Conservation (phyloP, 2,329 filamentous ascomycete genomes). For the Colletotrichum tropicicola region DNA sequence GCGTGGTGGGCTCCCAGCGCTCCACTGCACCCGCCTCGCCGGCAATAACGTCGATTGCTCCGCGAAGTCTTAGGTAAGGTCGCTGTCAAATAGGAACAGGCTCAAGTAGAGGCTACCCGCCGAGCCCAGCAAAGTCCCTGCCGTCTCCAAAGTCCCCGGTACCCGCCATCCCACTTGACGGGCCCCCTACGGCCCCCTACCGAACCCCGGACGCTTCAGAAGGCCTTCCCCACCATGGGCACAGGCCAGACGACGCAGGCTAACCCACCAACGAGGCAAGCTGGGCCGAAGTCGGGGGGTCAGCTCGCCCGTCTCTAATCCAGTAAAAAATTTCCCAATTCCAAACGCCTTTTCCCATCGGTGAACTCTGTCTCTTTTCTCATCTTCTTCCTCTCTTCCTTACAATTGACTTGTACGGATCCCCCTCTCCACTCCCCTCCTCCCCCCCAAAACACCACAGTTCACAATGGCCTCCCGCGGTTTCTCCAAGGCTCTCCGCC, state of each 20-base stretch:
- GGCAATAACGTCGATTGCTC: conserved; percentile 30
- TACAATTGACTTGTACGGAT: conserved; percentile 36
- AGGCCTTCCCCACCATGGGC: conserved; percentile 30
- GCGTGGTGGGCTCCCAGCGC: neutral
- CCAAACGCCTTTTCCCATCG: conserved; percentile 29
- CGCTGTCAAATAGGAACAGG: conserved; percentile 23
- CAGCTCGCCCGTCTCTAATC: conserved; percentile 28
- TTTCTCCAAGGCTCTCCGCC: conserved; percentile 74
- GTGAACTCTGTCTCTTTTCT: conserved; percentile 26
- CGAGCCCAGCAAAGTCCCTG: conserved; percentile 6
- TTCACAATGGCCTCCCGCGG: conserved; percentile 80
- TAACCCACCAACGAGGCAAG: conserved; percentile 28
- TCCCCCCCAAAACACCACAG: conserved; percentile 43
- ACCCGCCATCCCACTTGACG: conserved; percentile 25
- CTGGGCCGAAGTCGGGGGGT: conserved; percentile 33
- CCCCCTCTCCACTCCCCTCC: conserved; percentile 37
- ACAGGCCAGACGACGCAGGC: conserved; percentile 25
- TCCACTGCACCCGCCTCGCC: conserved; percentile 25
- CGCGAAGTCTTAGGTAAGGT: conserved; percentile 29
- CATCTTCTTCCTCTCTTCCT: conserved; percentile 29
- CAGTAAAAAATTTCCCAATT: conserved; percentile 35
- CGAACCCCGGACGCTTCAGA: conserved; percentile 27
- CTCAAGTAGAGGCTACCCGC: conserved; percentile 26
- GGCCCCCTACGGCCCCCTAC: conserved; percentile 12
- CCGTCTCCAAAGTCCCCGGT: conserved; percentile 29